Evolutionary conservation across 176 grass and related monocot species (phyloP).

Genomic region (Zoysia japonica): DNA sequence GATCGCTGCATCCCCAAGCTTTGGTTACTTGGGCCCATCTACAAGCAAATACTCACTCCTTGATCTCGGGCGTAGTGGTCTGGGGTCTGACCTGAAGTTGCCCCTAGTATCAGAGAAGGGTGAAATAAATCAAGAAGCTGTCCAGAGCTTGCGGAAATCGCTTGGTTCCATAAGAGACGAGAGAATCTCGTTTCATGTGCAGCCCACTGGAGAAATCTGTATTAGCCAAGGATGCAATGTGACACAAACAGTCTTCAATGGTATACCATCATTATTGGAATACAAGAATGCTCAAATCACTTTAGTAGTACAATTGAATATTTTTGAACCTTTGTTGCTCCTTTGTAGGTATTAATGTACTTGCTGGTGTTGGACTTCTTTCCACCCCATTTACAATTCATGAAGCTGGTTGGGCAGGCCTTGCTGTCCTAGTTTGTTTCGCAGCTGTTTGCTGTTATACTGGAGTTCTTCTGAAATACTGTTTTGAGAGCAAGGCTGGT

Average conservation of each 20-base stretch:
- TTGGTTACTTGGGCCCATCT: slow-evolving; percentile 72
- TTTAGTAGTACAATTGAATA: slow-evolving; percentile 10
- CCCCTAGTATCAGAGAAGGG: slow-evolving; percentile 60
- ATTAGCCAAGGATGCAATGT: slow-evolving; percentile 73
- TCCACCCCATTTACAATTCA: slow-evolving; percentile 80
- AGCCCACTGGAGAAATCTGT: slow-evolving; percentile 60
- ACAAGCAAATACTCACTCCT: slow-evolving; percentile 61
- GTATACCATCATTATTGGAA: slow-evolving; percentile 39
- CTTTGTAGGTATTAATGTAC: slow-evolving; percentile 73
- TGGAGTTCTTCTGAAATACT: slow-evolving; percentile 74
- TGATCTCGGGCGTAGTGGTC: slow-evolving; percentile 45
- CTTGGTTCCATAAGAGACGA: slow-evolving; percentile 51
- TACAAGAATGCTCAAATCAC: neutral
- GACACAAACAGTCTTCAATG: slow-evolving; percentile 94
- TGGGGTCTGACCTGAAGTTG: slow-evolving; percentile 64
- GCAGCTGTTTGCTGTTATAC: slow-evolving; percentile 78
- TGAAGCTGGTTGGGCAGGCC: slow-evolving; percentile 77
- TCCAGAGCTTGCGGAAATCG: slow-evolving; percentile 48
- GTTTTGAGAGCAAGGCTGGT: slow-evolving; percentile 91
- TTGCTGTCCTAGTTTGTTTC: slow-evolving; percentile 70
- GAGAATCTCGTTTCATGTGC: slow-evolving; percentile 51
- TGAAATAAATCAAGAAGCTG: slow-evolving; percentile 52
- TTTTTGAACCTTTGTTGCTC: slow-evolving; percentile 27
- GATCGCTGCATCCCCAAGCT: slow-evolving; percentile 81
- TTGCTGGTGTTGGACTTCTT: slow-evolving; percentile 90